A percentile compares a stretch with the other conserved stretches of the same genome.
These are phyloP conservation scores for Dendrobium chrysotoxum DNA, from an alignment of 106 monocot species.

Conservation along the genomic window DNA sequence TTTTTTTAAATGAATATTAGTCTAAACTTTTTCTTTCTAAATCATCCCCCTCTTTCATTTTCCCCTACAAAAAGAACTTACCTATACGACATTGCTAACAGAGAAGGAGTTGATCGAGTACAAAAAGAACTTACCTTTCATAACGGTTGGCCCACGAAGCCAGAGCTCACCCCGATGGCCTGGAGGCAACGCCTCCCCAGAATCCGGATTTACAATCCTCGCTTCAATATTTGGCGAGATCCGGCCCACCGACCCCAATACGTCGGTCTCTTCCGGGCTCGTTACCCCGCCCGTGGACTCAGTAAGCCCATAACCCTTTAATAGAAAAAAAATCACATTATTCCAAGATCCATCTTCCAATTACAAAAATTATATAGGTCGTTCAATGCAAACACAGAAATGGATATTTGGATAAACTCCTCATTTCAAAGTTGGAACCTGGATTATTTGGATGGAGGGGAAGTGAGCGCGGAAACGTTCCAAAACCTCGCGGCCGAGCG, in stretches of 20 bases:
- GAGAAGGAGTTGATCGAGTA: not conserved
- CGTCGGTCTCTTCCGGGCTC: constrained; percentile 28
- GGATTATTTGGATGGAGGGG: constrained; percentile 32
- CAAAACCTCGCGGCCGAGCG: constrained; percentile 42
- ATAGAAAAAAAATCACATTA: not conserved
- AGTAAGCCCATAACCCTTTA: constrained; percentile 58
- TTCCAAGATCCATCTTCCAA: too few relatives aligned
- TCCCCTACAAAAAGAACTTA: not conserved
- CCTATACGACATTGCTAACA: not conserved
- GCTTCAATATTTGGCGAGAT: constrained; percentile 33
- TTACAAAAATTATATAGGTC: not conserved
- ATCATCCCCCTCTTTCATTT: too few relatives aligned
- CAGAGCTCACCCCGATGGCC: constrained; percentile 60
- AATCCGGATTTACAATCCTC: constrained; percentile 48
- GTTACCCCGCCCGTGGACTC: constrained; percentile 30
- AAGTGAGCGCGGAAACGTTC: constrained; percentile 36
- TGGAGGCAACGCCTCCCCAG: constrained; percentile 37
- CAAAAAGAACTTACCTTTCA: constrained; percentile 47
- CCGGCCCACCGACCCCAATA: constrained; percentile 41
- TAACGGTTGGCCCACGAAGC: constrained; percentile 56
- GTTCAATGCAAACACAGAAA: not conserved
- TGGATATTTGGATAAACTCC: not conserved
- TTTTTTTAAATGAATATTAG: too few relatives aligned
- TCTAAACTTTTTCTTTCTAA: too few relatives aligned
- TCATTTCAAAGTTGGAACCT: constrained; percentile 18